Conservation (phyloP, 2,329 filamentous ascomycete genomes). For the Fusarium sarcochroum region DNA sequence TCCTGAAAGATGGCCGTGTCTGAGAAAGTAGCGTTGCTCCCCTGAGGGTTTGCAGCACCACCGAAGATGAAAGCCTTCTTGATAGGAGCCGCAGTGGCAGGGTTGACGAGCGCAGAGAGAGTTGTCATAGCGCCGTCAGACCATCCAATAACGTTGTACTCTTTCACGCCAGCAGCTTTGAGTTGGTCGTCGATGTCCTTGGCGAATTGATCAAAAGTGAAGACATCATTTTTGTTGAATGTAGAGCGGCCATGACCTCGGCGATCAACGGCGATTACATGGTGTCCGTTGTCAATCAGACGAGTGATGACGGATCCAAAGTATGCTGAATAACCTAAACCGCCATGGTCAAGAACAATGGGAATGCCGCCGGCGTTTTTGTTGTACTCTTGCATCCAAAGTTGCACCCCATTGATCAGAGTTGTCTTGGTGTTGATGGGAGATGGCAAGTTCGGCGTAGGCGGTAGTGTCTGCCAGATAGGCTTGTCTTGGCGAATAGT, state of each 20-base stretch:
- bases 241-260: slow-evolving; percentile 59
- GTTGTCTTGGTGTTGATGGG: slow-evolving; percentile 51
- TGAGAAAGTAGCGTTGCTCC: slow-evolving; percentile 55
- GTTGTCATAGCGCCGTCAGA: slow-evolving; percentile 58
- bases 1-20: slow-evolving; percentile 52
- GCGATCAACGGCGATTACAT: slow-evolving; percentile 58
- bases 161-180: slow-evolving; percentile 46
- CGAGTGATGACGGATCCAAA: slow-evolving; percentile 56
- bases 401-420: slow-evolving; percentile 55
- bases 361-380: slow-evolving; percentile 51
- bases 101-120: slow-evolving; percentile 54
- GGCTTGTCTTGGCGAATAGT: slow-evolving; percentile 46
- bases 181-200: slow-evolving; percentile 54
- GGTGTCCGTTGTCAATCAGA: slow-evolving; percentile 52
- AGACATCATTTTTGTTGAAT: slow-evolving; percentile 53
- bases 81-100: slow-evolving; percentile 50
- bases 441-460: slow-evolving; percentile 55
- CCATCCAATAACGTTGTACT: slow-evolving; percentile 58
- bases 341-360: slow-evolving; percentile 58
- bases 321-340: slow-evolving; percentile 59
- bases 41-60: slow-evolving; percentile 49
- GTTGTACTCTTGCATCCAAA: slow-evolving; percentile 61
- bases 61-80: slow-evolving; percentile 59
- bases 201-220: slow-evolving; percentile 58
- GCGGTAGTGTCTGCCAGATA: slow-evolving; percentile 54